Evolutionary conservation across 208 protist genomes (phyloP).

Genomic region (Lotmaria passim): DNA sequence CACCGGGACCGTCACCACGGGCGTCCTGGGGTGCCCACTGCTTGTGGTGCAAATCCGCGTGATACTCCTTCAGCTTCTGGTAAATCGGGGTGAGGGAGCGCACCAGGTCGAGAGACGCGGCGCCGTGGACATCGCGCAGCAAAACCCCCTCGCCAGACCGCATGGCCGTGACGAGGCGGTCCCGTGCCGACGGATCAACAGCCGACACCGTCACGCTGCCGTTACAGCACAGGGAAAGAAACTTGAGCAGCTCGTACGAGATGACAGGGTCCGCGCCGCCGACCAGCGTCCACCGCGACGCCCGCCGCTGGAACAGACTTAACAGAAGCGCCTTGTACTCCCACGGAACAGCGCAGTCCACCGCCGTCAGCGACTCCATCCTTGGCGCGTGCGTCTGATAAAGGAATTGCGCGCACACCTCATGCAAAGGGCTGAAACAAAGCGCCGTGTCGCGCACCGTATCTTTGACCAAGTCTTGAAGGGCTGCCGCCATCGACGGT

Average conservation of each 20-base stretch:
- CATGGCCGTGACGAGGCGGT: constrained; percentile 58
- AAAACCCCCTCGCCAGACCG: constrained; percentile 66
- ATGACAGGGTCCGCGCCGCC: constrained; percentile 57
- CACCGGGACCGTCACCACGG: neutral
- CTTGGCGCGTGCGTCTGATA: constrained; percentile 54
- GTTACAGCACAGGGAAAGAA: constrained; percentile 48
- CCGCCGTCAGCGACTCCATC: constrained; percentile 48
- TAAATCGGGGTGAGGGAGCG: constrained; percentile 34
- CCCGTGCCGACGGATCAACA: constrained; percentile 37
- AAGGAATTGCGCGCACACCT: constrained; percentile 43
- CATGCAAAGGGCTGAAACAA: constrained; percentile 9
- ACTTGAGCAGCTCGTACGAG: constrained; percentile 51
- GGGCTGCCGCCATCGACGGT: neutral
- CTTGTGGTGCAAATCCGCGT: neutral
- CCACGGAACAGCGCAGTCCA: constrained; percentile 25
- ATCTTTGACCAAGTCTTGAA: constrained; percentile 23
- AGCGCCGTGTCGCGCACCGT: constrained; percentile 12
- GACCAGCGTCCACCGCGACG: constrained; percentile 66
- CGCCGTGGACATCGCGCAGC: constrained; percentile 61
- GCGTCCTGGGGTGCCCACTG: neutral
- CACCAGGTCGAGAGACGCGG: constrained; percentile 32
- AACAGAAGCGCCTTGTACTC: constrained; percentile 32
- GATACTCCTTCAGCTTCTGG: constrained; percentile 25
- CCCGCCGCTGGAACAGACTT: constrained; percentile 46
- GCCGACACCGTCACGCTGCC: constrained; percentile 65